Evolutionary conservation across 768 basidiomycete species (phyloP), one percentile per base, ranked within the genome.

Genomic region (Rhodotorula taiwanensis): DNA sequence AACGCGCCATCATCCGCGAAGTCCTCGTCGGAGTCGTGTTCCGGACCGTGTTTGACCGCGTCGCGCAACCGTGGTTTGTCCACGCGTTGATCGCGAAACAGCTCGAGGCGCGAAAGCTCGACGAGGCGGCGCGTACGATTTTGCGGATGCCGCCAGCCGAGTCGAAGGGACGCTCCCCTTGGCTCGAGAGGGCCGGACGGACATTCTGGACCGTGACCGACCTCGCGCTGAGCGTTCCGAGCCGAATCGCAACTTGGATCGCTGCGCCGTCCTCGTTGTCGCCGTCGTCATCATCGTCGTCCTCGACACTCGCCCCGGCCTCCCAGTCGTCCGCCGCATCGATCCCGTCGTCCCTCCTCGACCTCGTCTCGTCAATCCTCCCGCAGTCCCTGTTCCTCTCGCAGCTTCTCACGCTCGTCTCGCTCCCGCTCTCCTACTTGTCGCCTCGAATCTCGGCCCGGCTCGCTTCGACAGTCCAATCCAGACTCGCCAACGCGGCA

Each of bases 31-130:
- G 87, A 70, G 79, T 88, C 28, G 77, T 97, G 10, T 77, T 91
- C 65, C 81, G 81, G 52, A 74, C 70, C 23, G 68, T 79, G 6
- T 74, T 77, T 30, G 84, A 85, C 34, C 84, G 82, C 69, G 74
- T 94, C 54, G 82, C 83, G 10, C 86, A 95, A 74, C 87, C 88
- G 0, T 97, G 93, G 91, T 97, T 95, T 74, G 81, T 94, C 50
- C 84, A 90, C 61, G 83, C 80, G 71, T 72, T 81, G 5, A 78
- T 87, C 16, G 78, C 93, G 41, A 83, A 84, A 70, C 74, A 86
- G 5, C 76, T 94, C 16, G 86, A 52, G 25, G 52, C 54, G 25
- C n/a, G n/a, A n/a, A n/a, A n/a, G n/a, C n/a, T n/a, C n/a, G 31
- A 39, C 31, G 50, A 57, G 52, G 39, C 47, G 21, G 39, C 23